These are phyloP conservation scores for Gonapodya sp. DNA, from an alignment of 192 early-diverging fungal genomes.

Conservation along the genomic window DNA sequence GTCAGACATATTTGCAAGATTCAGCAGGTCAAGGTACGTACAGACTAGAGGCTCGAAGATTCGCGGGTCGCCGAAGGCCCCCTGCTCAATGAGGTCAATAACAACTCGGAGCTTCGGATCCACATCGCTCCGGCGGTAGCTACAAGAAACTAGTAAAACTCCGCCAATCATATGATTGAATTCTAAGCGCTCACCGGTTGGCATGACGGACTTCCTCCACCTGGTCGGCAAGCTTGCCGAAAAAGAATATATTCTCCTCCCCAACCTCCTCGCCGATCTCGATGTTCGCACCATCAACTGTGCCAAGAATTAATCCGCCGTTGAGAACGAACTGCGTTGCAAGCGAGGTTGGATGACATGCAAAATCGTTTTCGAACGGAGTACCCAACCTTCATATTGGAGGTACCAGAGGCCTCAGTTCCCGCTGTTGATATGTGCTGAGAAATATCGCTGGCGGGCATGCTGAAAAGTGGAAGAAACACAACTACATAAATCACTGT, in stretches of 20 bases:
- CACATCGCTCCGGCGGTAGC: constrained; percentile 65
- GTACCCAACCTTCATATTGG: constrained; percentile 61
- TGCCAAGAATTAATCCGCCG: constrained; percentile 95
- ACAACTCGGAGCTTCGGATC: constrained; percentile 72
- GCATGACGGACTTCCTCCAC: constrained; percentile 92
- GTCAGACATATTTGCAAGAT: background rate
- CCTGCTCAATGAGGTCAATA: constrained; percentile 66
- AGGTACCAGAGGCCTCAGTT: constrained; percentile 97
- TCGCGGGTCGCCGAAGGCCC: constrained; percentile 70
- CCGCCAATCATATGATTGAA: background rate
- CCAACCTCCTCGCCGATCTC: constrained; percentile 96
- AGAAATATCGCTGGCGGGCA: constrained; percentile 97
- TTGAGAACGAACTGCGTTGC: constrained; percentile 83
- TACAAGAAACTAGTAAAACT: constrained; percentile 12
- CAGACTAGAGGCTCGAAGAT: constrained; percentile 64
- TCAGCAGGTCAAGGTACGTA: constrained; percentile 27
- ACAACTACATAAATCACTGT: constrained; percentile 4
- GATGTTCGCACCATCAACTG: constrained; percentile 97
- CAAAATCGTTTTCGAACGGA: background rate
- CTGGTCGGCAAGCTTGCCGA: constrained; percentile 81
- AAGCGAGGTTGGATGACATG: constrained; percentile 6
- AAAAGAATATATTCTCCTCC: constrained; percentile 95
- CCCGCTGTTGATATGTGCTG: constrained; percentile 99
- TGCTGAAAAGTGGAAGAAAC: constrained; percentile 15
- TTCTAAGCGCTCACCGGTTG: constrained; percentile 40